A percentile compares a stretch with the other conserved stretches of the same genome.
Evolutionary conservation across 345 rosid genomes (phyloP).

Genomic region (rapeseed (Brassica napus)): DNA sequence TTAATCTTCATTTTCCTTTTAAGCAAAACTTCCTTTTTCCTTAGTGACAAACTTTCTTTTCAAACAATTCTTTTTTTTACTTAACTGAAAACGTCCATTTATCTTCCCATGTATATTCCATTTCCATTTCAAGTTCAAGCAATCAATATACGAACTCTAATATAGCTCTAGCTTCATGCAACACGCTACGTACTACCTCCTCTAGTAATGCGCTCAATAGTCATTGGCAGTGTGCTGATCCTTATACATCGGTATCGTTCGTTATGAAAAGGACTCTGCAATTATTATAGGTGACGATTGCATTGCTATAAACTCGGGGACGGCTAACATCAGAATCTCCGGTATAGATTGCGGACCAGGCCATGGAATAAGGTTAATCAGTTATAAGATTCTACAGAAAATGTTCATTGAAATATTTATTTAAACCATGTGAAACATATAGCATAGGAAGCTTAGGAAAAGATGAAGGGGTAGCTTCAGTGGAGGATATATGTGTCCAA

Average conservation of each 20-base stretch:
- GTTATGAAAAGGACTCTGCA: slow-evolving; percentile 1
- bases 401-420: neutral
- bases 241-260: neutral
- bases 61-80: too few relatives aligned
- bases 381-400: neutral
- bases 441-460: slow-evolving; percentile 67
- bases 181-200: too few relatives aligned
- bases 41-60: too few relatives aligned
- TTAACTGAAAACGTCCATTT: too few relatives aligned
- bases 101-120: too few relatives aligned
- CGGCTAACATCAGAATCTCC: slow-evolving; percentile 34
- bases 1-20: too few relatives aligned
- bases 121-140: too few relatives aligned
- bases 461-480: slow-evolving; percentile 32
- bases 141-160: too few relatives aligned
- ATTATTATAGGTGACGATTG: slow-evolving; percentile 61
- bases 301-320: slow-evolving; percentile 48
- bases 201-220: too few relatives aligned
- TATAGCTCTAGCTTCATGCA: too few relatives aligned
- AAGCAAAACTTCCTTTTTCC: too few relatives aligned
- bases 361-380: slow-evolving; percentile 48
- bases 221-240: neutral
- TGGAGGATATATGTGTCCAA: slow-evolving; percentile 49
- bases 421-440: slow-evolving; percentile 8
- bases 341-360: slow-evolving; percentile 44